Percentiles rank a stretch among this genome's conserved stretches.
These are phyloP conservation scores for Fusarium bulbicola DNA, from an alignment of 2,329 filamentous ascomycete genomes.

Conservation along the genomic window DNA sequence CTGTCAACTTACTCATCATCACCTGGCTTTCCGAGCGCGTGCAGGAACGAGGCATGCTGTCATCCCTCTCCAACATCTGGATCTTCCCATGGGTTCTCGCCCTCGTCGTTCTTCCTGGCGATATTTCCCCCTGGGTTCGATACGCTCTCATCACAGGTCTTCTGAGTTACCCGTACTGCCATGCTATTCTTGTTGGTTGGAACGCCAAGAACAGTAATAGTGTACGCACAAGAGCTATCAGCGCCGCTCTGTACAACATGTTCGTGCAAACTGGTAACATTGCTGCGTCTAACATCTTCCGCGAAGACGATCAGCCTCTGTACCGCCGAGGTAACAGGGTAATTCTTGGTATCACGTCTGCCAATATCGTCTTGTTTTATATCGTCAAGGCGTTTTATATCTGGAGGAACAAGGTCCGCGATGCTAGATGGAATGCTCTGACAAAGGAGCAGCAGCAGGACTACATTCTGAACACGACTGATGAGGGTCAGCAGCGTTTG, in stretches of 20 bases:
- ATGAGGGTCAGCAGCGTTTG: constrained; percentile 63
- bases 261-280: constrained; percentile 56
- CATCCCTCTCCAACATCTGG: constrained; percentile 59
- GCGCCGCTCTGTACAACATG: constrained; percentile 70
- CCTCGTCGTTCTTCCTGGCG: constrained; percentile 51
- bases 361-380: constrained; percentile 58
- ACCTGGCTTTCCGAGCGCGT: constrained; percentile 55
- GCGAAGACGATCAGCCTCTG: constrained; percentile 62
- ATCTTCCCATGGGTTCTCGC: constrained; percentile 59
- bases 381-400: constrained; percentile 58
- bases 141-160: constrained; percentile 51
- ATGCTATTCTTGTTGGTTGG: constrained; percentile 62
- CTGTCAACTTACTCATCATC: constrained; percentile 57
- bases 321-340: constrained; percentile 61
- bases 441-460: constrained; percentile 56
- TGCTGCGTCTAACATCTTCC: constrained; percentile 53
- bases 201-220: constrained; percentile 69
- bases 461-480: constrained; percentile 59
- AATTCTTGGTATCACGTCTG: constrained; percentile 57
- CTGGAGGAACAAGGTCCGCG: constrained; percentile 56
- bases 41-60: constrained; percentile 56
- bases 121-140: constrained; percentile 53
- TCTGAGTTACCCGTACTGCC: constrained; percentile 58
- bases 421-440: constrained; percentile 54
- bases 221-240: constrained; percentile 69